Conservation (phyloP, 345 rosid species). For the Combretum micranthum region DNA sequence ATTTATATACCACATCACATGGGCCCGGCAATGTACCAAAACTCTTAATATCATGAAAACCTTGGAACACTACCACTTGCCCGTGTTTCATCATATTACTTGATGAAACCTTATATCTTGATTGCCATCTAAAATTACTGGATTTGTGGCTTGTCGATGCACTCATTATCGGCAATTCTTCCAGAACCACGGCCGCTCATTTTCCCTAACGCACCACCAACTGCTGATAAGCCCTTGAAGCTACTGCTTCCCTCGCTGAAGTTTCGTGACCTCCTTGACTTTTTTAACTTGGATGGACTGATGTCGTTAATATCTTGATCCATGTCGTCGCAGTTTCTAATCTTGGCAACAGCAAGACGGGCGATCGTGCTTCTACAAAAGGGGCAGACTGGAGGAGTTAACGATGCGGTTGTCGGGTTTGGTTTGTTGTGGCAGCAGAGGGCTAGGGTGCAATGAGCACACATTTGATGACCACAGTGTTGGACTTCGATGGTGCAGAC, state of each 20-base stretch:
- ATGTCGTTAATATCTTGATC: conserved; percentile 44
- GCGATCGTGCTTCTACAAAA: conserved; percentile 87
- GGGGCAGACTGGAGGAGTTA: conserved; percentile 85
- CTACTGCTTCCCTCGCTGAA: conserved; percentile 90
- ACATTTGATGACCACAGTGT: conserved; percentile 94
- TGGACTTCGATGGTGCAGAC: conserved; percentile 89
- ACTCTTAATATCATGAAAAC: too few species aligned
- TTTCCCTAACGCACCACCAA: conserved; percentile 59
- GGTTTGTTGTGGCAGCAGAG: conserved; percentile 98
- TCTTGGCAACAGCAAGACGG: conserved; percentile 55
- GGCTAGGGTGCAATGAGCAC: conserved; percentile 95
- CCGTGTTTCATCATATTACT: too few species aligned
- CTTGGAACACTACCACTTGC: too few species aligned
- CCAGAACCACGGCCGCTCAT: conserved; percentile 72
- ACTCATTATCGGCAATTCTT: conserved; percentile 53
- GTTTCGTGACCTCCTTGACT: conserved; percentile 57
- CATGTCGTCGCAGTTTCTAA: conserved; percentile 34
- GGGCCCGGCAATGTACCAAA: too few species aligned
- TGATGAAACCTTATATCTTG: not conserved
- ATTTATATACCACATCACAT: too few species aligned
- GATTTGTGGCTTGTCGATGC: conserved; percentile 47
- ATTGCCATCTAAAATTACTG: not conserved
- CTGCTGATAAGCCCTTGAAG: conserved; percentile 71
- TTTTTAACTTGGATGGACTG: conserved; percentile 58
- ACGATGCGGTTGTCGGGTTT: conserved; percentile 66